Conservation (phyloP, 73 alveolate species). For the Blepharisma stoltei region DNA sequence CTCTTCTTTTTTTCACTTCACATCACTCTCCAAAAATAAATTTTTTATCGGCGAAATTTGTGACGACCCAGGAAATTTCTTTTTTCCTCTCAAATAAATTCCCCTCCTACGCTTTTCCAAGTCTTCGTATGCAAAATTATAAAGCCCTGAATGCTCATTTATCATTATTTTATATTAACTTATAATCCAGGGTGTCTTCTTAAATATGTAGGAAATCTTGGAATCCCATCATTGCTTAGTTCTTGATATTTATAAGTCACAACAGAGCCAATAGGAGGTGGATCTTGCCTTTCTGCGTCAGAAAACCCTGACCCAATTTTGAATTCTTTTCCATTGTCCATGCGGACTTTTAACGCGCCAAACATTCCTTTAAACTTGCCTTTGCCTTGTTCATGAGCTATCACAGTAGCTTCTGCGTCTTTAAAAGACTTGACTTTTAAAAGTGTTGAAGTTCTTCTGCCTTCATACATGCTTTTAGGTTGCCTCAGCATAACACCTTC, state of each 20-base stretch:
- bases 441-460: slow-evolving; percentile 36
- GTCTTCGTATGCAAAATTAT: too few species aligned
- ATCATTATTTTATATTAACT: too few species aligned
- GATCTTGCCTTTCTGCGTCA: slow-evolving; percentile 42
- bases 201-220: too few species aligned
- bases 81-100: too few species aligned
- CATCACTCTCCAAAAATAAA: too few species aligned
- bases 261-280: slow-evolving; percentile 51
- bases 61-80: too few species aligned
- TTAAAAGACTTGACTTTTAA: slow-evolving; percentile 42
- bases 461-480: slow-evolving; percentile 49
- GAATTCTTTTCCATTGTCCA: slow-evolving; percentile 33
- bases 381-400: slow-evolving; percentile 43
- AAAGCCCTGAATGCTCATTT: too few species aligned
- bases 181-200: too few species aligned
- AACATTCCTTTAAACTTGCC: slow-evolving; percentile 45
- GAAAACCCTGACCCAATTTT: slow-evolving; percentile 48
- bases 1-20: not conserved
- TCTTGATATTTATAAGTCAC: slow-evolving; percentile 47
- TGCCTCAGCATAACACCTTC: slow-evolving; percentile 61
- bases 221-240: slow-evolving; percentile 30
- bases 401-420: slow-evolving; percentile 54
- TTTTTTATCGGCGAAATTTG: too few species aligned
- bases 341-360: slow-evolving; percentile 41
- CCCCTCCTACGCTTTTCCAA: too few species aligned